Evolutionary conservation across 2,329 filamentous ascomycete species (phyloP), one percentile per base, ranked within the genome.

Genomic region (Aspergillus texensis): DNA sequence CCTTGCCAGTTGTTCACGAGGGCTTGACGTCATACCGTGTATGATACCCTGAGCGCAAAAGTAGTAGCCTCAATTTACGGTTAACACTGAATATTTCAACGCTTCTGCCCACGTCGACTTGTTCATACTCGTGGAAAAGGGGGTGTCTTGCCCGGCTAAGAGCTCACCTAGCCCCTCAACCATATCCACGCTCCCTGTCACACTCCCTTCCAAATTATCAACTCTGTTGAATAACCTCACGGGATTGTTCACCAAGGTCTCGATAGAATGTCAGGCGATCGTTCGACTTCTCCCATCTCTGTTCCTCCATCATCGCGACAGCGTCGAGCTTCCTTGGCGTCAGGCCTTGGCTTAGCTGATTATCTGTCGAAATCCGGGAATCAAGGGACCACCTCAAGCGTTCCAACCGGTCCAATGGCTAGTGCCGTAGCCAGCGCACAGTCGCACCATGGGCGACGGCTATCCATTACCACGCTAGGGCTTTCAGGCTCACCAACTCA

Each of bases 391-490:
- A 63, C 56, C 32, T 36, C 54, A 21, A 63, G 58, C 34, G 65
- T 63, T 32, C 66, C 61, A 64, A 71, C 77, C 59, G 72, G 73
- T 72, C 82, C 90, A 64, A 90, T 86, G 85, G 62, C 72, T 60
- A 70, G 74, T 65, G 79, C 82, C 73, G 80, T 68, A 79, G 80
- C 82, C 58, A 81, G 80, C 63, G 78, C 83, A 32, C 82, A 86
- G 66, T 63, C 78, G 6, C 75, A 70, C 60, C 75, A 73, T 84
- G 87, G 88, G 63, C 88, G 91, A 64, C 88, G 91, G 54, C 85
- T 93, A 68, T 94, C 91, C 52, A 86, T 93, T 72, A 89, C 88
- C 53, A 92, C 90, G 2, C 80, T 93, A 34, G 91, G 91, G 39
- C 82, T 93, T n/a, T 90, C 89, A 4, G 90, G 90, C 67, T 89